Conservation (phyloP, 2,329 filamentous ascomycete genomes). For the Colletotrichum chrysophilum region DNA sequence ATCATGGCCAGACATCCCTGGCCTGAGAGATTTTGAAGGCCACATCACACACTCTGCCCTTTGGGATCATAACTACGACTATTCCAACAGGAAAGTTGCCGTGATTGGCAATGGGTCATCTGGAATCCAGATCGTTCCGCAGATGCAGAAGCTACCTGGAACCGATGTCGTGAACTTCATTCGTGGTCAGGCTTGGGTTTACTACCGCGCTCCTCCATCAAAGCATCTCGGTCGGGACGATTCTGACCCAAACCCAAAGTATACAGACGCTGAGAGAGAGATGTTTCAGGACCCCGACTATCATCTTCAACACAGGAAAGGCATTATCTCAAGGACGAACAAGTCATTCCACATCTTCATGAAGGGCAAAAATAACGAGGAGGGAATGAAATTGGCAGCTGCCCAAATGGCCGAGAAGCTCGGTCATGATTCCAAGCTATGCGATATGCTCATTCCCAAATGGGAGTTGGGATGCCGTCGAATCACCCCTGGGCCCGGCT, state of each 20-base stretch:
- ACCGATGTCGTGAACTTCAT: conserved; percentile 36
- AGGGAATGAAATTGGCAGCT: conserved; percentile 50
- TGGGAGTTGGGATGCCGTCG: conserved; percentile 25
- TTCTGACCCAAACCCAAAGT: conserved; percentile 29
- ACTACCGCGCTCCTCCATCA: conserved; percentile 35
- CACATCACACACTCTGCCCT: conserved; percentile 37
- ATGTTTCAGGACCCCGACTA: conserved; percentile 56
- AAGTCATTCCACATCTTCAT: conserved; percentile 43
- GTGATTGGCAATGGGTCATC: conserved; percentile 41
- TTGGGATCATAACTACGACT: conserved; percentile 34
- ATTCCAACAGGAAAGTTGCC: conserved; percentile 34
- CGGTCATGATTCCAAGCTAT: conserved; percentile 41
- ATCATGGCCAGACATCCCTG: conserved; percentile 51
- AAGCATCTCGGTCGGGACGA: conserved; percentile 32
- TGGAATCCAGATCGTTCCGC: conserved; percentile 35
- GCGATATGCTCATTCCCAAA: conserved; percentile 31
- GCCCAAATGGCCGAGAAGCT: conserved; percentile 46
- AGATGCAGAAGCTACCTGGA: conserved; percentile 30
- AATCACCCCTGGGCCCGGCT: conserved; percentile 24
- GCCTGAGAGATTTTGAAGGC: conserved; percentile 43
- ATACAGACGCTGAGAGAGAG: conserved; percentile 45
- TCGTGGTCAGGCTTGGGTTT: conserved; percentile 39
- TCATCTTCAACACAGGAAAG: conserved; percentile 55
- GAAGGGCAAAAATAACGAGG: conserved; percentile 20
- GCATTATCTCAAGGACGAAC: conserved; percentile 27